phyloP scores from a whole-genome alignment of 352 stramenopile species.

The Globisporangium alternatum region DNA sequence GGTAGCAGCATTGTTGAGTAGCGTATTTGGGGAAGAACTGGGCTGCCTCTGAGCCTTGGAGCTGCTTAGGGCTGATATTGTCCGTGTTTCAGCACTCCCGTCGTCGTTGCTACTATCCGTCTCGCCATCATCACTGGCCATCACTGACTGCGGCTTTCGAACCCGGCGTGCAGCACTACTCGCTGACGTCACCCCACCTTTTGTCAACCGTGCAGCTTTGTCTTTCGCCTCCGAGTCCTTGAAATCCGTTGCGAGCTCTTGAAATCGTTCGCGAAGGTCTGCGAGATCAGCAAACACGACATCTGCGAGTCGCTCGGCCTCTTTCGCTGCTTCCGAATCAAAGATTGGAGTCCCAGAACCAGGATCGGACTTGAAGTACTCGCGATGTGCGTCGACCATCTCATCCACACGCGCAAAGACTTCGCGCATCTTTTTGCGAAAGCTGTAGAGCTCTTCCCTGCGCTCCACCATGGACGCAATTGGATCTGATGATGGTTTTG shows the following conservation, averaged over 20 bases:
- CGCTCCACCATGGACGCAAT: slow-evolving; percentile 19
- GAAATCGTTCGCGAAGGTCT: slow-evolving; percentile 35
- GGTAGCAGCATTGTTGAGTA: too few species aligned
- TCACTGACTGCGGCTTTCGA: background rate
- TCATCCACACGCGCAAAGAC: slow-evolving; percentile 56
- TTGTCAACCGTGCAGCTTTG: background rate
- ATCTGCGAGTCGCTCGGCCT: slow-evolving; percentile 33
- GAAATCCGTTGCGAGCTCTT: slow-evolving; percentile 29
- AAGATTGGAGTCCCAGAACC: slow-evolving; percentile 34
- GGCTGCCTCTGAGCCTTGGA: background rate
- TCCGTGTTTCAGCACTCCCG: background rate
- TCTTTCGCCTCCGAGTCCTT: background rate
- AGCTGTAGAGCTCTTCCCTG: slow-evolving; percentile 55
- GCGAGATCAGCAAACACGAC: slow-evolving; percentile 48
- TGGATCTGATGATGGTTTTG: background rate
- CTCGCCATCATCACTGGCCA: background rate
- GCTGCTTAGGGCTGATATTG: background rate
- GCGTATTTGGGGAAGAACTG: background rate
- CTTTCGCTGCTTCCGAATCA: slow-evolving; percentile 18
- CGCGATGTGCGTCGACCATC: slow-evolving; percentile 59
- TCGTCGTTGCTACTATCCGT: background rate
- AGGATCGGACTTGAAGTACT: slow-evolving; percentile 55
- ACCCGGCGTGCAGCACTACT: background rate
- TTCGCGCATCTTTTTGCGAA: slow-evolving; percentile 61
- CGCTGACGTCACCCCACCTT: background rate